Conservation (phyloP, 495 filamentous ascomycete species). For the Corynascus novoguineensis region DNA sequence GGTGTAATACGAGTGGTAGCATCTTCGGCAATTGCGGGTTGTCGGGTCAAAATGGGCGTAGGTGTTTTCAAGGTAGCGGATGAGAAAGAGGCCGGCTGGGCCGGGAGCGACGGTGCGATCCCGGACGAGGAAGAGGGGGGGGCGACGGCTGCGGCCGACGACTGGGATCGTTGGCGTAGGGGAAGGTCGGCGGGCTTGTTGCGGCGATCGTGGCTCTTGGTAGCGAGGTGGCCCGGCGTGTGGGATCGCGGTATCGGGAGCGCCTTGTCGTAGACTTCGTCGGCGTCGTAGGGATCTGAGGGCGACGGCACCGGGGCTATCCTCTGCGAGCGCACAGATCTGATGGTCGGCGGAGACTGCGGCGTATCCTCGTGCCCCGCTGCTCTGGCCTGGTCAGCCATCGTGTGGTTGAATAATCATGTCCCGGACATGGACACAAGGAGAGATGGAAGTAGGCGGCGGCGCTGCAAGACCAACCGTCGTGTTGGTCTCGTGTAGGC, state of each 20-base stretch:
- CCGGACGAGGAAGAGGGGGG: constrained; percentile 24
- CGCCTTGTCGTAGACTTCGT: constrained; percentile 27
- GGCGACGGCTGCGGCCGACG: constrained; percentile 33
- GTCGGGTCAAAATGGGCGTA: constrained; percentile 26
- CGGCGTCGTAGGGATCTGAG: constrained; percentile 23
- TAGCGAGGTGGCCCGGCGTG: constrained; percentile 50
- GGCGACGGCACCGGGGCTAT: constrained; percentile 25
- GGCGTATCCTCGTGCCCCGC: constrained; percentile 24
- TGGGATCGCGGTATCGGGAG: constrained; percentile 43
- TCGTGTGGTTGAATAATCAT: constrained; percentile 32
- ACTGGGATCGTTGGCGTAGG: constrained; percentile 46
- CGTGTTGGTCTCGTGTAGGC: no score
- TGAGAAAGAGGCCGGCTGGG: constrained; percentile 24
- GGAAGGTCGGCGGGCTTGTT: constrained; percentile 43
- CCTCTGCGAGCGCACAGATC: constrained; percentile 40
- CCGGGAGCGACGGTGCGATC: constrained; percentile 8
- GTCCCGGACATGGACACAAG: constrained; percentile 20
- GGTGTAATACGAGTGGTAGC: constrained; percentile 8
- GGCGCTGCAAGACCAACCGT: not conserved
- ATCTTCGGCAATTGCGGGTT: constrained; percentile 20
- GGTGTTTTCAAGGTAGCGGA: constrained; percentile 29
- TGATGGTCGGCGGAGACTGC: constrained; percentile 32
- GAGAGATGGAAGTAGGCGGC: not conserved
- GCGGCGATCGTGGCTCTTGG: constrained; percentile 43
- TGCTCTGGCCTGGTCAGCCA: constrained; percentile 36